Base-by-base conservation (phyloP, 345 rosid species). In the Zanthoxylum bungeanum region DNA sequence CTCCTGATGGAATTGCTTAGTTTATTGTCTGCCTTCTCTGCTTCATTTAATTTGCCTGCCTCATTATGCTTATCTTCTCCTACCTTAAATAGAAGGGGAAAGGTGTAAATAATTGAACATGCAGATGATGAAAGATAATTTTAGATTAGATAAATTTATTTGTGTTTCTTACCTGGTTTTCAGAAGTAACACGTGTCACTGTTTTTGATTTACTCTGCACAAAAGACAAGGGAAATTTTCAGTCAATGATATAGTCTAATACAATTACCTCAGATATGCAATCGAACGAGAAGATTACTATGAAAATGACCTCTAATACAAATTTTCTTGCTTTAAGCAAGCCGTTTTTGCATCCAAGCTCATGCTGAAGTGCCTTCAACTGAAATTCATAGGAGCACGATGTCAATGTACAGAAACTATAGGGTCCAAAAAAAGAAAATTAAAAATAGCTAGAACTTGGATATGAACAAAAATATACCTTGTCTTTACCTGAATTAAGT, bases 331-430 rank as follows among this genome's bases (percentile, higher is more conserved):
- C 86, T 66, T 70, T 67, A 73, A 81, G 80, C 80, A 87, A 44
- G 60, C 81, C 83, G 55, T 81, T 84, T 77, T 78, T 86, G 79
- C 92, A 89, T 58, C 87, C 87, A 76, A 91, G 85, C 75, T 91
- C 92, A 77, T 91, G 97, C 33, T 82, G 84, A 79, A 86, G 88
- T 66, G 73, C 65, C 78, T 76, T 83, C 27, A 89, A 80, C 94
- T 91, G 83, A 70, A 82, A 62, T 68, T 21, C 51, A 56, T 63
- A 59, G 78, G 50, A 80, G 68, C 19, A 34, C 47, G 36, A 52
- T 60, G 60, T 77, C 73, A 64, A 40, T 61, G 66, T 37, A 58
- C 7, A 39, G 66, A 72, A 81, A 72, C 0, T 1, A 22, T 64
- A 51, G 53, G 4, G 50, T 50, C 51, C 31, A 40, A 57, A 66